A percentile compares a stretch with the other conserved stretches of the same genome.
Evolutionary conservation across 2,329 filamentous ascomycete species (phyloP).

Genomic region (Diaporthe sp.): DNA sequence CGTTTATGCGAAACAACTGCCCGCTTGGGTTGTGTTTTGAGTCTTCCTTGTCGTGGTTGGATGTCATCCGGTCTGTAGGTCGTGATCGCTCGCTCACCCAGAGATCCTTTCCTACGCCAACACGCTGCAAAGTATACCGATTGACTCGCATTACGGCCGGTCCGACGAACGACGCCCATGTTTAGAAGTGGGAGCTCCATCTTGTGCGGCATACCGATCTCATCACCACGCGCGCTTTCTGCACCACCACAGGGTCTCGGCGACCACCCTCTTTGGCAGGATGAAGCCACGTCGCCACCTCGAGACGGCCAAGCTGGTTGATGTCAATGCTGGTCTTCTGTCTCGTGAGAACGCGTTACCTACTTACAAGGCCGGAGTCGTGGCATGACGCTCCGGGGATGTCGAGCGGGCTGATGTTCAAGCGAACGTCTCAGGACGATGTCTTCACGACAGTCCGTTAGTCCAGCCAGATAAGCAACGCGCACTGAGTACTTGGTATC

Average conservation of each 20-base stretch:
- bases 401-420: background rate
- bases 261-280: background rate
- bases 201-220: background rate
- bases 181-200: background rate
- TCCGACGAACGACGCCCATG: background rate
- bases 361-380: background rate
- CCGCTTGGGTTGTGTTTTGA: slow-evolving; percentile 9
- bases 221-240: background rate
- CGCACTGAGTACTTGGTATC: background rate
- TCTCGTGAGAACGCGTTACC: background rate
- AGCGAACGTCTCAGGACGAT: background rate
- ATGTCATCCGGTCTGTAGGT: slow-evolving; percentile 18
- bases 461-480: background rate
- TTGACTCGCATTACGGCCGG: background rate
- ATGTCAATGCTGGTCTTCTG: background rate
- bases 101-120: background rate
- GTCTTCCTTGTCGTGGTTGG: background rate
- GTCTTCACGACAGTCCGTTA: background rate
- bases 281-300: background rate
- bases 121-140: background rate
- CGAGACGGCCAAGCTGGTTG: background rate
- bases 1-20: slow-evolving; percentile 23
- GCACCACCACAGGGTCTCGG: background rate
- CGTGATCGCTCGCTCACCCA: slow-evolving; percentile 8
- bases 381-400: background rate